These are phyloP conservation scores for Kuraishia capsulata DNA, from an alignment of 805 yeast genomes.

Conservation along the genomic window DNA sequence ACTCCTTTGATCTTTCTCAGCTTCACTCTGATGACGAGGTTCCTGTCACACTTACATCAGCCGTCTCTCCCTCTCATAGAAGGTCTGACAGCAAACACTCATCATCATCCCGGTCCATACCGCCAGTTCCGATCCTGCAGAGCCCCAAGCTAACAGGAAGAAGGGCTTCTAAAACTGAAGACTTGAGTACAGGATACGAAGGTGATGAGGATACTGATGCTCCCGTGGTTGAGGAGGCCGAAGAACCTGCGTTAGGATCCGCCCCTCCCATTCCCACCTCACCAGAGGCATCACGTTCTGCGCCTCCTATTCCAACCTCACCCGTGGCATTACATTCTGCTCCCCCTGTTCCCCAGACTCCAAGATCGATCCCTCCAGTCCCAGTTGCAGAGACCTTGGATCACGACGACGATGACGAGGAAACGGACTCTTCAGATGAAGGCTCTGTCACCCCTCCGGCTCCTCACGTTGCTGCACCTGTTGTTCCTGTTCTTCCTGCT, in stretches of 20 bases:
- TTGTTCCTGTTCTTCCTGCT: no score
- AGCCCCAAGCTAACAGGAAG: conserved; percentile 1
- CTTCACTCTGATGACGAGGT: conserved; percentile 2
- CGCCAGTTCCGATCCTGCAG: conserved; percentile 8
- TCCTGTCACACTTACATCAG: conserved; percentile 4
- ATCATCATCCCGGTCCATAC: conserved; percentile 6
- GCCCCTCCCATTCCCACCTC: no score
- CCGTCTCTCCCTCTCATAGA: not conserved
- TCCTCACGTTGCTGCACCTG: conserved; percentile 5
- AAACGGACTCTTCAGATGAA: not conserved
- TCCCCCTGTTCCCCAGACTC: no score
- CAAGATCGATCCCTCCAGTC: no score
- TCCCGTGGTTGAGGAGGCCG: conserved; percentile 10
- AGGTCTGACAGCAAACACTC: not conserved
- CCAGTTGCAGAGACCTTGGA: no score
- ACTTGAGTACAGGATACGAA: conserved; percentile 52
- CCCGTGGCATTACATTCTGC: no score
- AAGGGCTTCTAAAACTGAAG: conserved; percentile 14
- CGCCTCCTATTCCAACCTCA: no score
- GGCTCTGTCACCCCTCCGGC: not conserved
- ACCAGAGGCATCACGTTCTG: no score
- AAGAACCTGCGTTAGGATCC: no score
- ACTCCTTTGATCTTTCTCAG: not conserved
- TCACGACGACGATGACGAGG: no score
- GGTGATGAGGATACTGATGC: conserved; percentile 50